Base-by-base conservation (phyloP, 306 rosid genomes). In the Vigna mungo region DNA sequence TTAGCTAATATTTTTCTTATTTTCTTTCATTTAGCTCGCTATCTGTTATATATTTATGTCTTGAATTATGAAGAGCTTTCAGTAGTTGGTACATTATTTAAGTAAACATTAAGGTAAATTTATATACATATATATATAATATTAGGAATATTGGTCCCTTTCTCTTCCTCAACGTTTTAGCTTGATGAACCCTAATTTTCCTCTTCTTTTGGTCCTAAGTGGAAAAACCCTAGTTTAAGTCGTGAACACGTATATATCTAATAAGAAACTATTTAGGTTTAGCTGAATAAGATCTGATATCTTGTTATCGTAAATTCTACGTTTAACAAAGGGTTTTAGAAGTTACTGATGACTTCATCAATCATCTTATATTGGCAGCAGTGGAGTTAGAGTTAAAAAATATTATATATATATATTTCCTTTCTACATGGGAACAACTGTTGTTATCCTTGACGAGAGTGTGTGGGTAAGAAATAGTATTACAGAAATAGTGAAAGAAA, bases 101-200 rank as follows among this genome's bases (percentile, higher is more conserved):
- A 41, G 49, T 43, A 62, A 81, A 47, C 69, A 65, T 64, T 59
- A 17, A 72, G 71, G 75, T 74, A 30, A n/a, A 64, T 55, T 55
- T 74, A 54, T 76, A 64, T 68, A 79, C 78, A 74, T 81, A 64
- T 68, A 79, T 81, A 74, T 81, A 64, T 80, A 63, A 32, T 37
- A 56, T 30, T 18, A 37, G 34, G 56, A 70, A 47, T 70, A 54
- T 51, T 0, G 32, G 32, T 4, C 7, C 32, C 37, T 25, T 37
- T 63, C 5, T 21, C 25, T 36, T 73, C 46, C 44, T 7, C 5
- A 30, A 4, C 61, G 47, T 23, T 25, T 73, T 17, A 17, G 52
- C 12, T 37, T 75, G 53, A 65, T 69, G 77, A 84, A 83, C 86
- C 86, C 86, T 83, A 83, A 62, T 52, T 61, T 69, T 2, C 25